Conservation (phyloP, 2,329 filamentous ascomycete genomes). For the Aureobasidium sp. region DNA sequence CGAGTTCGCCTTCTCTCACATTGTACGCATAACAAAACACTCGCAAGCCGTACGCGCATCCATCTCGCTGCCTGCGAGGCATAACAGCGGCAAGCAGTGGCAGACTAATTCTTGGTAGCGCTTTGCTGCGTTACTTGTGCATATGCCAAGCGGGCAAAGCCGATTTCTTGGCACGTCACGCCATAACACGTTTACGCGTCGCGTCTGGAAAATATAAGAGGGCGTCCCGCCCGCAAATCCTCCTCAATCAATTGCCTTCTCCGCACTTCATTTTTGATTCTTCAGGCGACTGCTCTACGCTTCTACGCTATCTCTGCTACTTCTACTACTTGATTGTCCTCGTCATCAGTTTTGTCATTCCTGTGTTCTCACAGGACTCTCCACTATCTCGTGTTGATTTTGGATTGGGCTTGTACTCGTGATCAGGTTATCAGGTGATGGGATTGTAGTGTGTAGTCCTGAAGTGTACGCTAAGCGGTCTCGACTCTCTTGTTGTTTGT, state of each 20-base stretch:
- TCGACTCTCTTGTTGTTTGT: background rate
- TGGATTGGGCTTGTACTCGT: conserved; percentile 8
- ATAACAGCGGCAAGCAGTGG: no score
- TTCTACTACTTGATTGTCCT: conserved; percentile 3
- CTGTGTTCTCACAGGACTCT: conserved; percentile 5
- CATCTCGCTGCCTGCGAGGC: no score
- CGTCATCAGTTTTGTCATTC: conserved; percentile 7
- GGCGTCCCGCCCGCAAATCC: background rate
- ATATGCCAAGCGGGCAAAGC: no score
- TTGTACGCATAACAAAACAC: no score
- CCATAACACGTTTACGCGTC: background rate
- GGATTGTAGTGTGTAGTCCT: background rate
- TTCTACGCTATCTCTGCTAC: background rate
- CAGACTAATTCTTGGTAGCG: no score
- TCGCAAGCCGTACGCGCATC: no score
- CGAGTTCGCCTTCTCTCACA: no score
- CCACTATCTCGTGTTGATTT: conserved; percentile 8
- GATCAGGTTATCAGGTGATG: conserved; percentile 3
- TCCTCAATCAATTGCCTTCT: background rate
- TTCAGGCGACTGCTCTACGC: background rate
- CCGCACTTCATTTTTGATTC: background rate
- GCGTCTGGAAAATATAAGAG: background rate
- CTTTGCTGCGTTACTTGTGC: no score
- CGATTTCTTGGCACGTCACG: background rate
- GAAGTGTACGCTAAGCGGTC: background rate